These are phyloP conservation scores for Alternaria sp. DNA, from an alignment of 2,329 filamentous ascomycete genomes.

Conservation along the genomic window DNA sequence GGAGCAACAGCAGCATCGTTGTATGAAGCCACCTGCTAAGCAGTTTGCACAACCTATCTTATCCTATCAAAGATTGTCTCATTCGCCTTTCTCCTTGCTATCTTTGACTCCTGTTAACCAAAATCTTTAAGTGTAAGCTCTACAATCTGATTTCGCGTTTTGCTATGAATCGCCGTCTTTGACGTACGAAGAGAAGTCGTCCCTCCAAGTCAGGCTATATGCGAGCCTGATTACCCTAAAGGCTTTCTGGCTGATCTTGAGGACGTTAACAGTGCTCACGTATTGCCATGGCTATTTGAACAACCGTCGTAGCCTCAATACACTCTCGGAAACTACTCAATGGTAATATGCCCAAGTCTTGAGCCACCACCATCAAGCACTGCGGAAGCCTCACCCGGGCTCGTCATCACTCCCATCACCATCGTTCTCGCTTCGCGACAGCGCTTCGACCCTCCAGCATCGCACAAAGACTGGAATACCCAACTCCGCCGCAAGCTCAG, in stretches of 20 bases:
- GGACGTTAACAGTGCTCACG: not conserved
- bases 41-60: not conserved
- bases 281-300: not conserved
- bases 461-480: not conserved
- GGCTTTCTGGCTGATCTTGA: not conserved
- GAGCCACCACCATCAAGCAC: not conserved
- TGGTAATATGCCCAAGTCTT: not conserved
- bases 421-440: constrained; percentile 1
- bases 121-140: not conserved
- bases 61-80: not conserved
- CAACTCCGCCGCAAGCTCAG: not conserved
- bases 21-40: not conserved
- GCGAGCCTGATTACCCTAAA: not conserved
- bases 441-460: not conserved
- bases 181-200: not conserved
- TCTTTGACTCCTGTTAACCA: not conserved
- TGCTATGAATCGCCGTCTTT: not conserved
- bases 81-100: not conserved
- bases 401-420: constrained; percentile 3
- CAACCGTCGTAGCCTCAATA: not conserved
- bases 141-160: too few species aligned
- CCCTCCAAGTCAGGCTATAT: not conserved
- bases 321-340: not conserved
- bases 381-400: not conserved
- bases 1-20: too few species aligned